Evolutionary conservation across 1,284 basidiomycete species (phyloP).

Genomic region (Singerocomus rubriflavus): DNA sequence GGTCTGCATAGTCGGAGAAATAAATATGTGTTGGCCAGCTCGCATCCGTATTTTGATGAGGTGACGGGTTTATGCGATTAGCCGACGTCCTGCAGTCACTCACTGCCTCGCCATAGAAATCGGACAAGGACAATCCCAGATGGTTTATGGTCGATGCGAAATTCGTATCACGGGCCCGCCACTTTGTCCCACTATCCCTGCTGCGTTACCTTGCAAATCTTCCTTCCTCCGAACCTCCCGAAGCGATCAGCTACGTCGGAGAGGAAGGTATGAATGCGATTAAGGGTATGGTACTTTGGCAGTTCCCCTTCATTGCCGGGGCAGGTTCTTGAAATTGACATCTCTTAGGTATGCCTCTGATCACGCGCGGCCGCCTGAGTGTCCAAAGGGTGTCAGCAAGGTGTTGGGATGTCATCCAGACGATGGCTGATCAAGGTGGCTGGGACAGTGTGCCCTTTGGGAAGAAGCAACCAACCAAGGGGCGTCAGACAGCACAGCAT

Average conservation of each 20-base stretch:
- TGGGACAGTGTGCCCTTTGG: conserved; percentile 49
- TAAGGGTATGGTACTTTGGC: conserved; percentile 44
- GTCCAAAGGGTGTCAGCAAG: conserved; percentile 74
- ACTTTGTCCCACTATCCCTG: conserved; percentile 80
- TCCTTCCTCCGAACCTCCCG: conserved; percentile 37
- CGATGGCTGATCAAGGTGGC: conserved; percentile 72
- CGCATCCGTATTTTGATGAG: conserved; percentile 87
- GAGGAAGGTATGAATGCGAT: conserved; percentile 56
- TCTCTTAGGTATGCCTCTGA: conserved; percentile 68
- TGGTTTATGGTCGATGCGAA: conserved; percentile 93
- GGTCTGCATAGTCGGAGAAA: conserved; percentile 1
- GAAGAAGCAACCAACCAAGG: conserved; percentile 74
- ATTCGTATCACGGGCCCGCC: conserved; percentile 62
- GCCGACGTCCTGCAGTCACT: conserved; percentile 4
- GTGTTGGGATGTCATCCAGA: conserved; percentile 68
- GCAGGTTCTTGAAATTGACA: conserved; percentile 1
- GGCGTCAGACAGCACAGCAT: conserved; percentile 78
- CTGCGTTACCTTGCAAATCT: conserved; percentile 62
- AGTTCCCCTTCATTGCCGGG: background rate
- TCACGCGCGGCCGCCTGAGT: conserved; percentile 84
- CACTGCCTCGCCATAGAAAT: conserved; percentile 52
- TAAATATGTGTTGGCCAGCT: conserved; percentile 33
- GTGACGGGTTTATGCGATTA: conserved; percentile 38
- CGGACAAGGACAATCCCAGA: conserved; percentile 69
- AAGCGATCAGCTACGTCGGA: conserved; percentile 63